Conservation (phyloP, 208 protist genomes). For the Phytomonas francai region DNA sequence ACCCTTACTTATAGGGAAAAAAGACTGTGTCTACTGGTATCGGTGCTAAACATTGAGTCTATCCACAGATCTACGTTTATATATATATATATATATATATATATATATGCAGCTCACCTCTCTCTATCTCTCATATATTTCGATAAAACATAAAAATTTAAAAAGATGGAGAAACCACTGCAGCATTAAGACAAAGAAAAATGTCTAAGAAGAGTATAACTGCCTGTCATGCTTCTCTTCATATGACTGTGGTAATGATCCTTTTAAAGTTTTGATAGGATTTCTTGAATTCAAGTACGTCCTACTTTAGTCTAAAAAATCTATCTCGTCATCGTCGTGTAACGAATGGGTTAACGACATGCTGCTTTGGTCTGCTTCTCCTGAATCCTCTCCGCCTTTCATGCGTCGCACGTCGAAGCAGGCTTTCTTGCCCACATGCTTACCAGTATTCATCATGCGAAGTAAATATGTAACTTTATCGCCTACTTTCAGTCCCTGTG, state of each 20-base stretch:
- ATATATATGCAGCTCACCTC: constrained; percentile 8
- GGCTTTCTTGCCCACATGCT: constrained; percentile 59
- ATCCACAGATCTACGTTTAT: constrained; percentile 4
- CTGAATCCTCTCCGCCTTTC: not conserved
- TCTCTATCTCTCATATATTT: constrained; percentile 1
- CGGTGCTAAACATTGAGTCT: not conserved
- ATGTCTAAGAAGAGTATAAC: constrained; percentile 4
- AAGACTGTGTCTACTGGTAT: not conserved
- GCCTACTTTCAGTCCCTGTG: constrained; percentile 19
- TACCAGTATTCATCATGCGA: constrained; percentile 35
- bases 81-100: constrained; percentile 14
- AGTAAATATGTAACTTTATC: constrained; percentile 61
- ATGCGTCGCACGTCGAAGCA: constrained; percentile 38
- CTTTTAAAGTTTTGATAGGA: not conserved
- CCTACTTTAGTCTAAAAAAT: constrained; percentile 25
- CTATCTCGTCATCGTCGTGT: constrained; percentile 38
- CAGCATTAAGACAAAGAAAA: constrained; percentile 1
- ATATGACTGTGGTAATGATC: constrained; percentile 1
- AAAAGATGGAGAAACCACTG: not conserved
- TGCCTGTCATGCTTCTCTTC: not conserved
- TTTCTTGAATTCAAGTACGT: not conserved
- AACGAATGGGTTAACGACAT: not conserved
- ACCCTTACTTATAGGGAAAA: not conserved
- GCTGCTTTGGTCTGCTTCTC: constrained; percentile 2
- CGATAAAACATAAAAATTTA: not conserved